These are phyloP conservation scores for Elymus sibiricus DNA, from an alignment of 176 grass and related monocot species.

Conservation along the genomic window DNA sequence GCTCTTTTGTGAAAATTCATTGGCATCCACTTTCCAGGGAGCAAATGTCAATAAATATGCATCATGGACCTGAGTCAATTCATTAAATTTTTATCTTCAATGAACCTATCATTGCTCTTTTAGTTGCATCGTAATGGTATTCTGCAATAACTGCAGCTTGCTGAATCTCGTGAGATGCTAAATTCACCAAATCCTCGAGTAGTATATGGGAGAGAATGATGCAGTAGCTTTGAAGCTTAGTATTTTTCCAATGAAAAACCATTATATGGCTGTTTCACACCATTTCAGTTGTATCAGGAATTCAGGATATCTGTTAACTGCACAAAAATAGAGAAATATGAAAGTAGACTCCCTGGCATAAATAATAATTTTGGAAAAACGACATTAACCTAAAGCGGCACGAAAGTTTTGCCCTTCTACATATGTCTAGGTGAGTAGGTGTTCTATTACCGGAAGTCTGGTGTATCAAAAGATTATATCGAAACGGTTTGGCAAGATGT, in stretches of 20 bases:
- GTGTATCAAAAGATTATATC: not conserved
- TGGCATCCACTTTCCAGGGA: not conserved
- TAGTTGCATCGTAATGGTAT: not conserved
- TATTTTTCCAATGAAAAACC: not conserved
- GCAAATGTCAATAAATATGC: not conserved
- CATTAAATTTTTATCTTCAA: not conserved
- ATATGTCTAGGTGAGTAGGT: not conserved
- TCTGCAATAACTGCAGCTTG: not conserved
- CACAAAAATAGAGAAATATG: not conserved
- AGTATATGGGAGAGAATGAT: not conserved
- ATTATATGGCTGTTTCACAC: not conserved
- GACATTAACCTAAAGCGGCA: not conserved
- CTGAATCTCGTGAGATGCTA: not conserved
- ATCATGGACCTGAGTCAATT: not conserved
- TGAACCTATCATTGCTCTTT: not conserved
- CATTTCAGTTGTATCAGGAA: constrained; percentile 4
- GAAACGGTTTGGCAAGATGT: not conserved
- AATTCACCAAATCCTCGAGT: not conserved
- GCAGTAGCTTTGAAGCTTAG: not conserved
- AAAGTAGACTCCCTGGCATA: not conserved
- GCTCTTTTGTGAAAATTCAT: not conserved
- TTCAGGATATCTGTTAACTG: not conserved
- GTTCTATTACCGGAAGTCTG: not conserved
- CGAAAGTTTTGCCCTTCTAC: not conserved
- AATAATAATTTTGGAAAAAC: not conserved